These are phyloP conservation scores for Trichosporon sp. DNA, from an alignment of 1,284 basidiomycete species.

Conservation along the genomic window DNA sequence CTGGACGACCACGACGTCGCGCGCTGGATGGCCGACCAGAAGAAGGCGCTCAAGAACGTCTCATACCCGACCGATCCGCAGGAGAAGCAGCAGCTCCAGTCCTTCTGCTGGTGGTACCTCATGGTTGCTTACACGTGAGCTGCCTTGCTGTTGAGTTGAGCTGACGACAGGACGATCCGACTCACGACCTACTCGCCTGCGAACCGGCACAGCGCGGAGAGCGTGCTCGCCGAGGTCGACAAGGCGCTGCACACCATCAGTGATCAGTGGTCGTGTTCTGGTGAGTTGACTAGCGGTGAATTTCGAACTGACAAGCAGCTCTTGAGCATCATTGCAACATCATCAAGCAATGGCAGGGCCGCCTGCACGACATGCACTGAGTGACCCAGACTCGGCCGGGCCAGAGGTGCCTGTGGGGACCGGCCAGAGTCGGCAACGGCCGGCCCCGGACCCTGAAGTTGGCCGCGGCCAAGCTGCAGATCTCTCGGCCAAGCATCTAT, in stretches of 20 bases:
- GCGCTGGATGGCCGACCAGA: constrained; percentile 20
- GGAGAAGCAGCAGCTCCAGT: constrained; percentile 18
- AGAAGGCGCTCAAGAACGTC: constrained; percentile 20
- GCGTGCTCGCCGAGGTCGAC: constrained; percentile 21
- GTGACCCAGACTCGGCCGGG: not conserved
- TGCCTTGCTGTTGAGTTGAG: not conserved
- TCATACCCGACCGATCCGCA: not conserved
- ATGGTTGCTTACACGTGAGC: constrained; percentile 34
- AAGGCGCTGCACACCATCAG: constrained; percentile 20
- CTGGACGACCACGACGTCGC: constrained; percentile 17
- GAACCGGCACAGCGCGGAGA: constrained; percentile 2
- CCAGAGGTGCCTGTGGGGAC: not conserved
- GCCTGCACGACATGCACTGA: not conserved
- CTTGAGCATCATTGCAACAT: constrained; percentile 21
- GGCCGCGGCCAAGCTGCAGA: constrained; percentile 15
- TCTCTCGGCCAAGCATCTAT: constrained; percentile 1
- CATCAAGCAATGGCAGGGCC: not conserved
- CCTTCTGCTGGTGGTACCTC: constrained; percentile 36
- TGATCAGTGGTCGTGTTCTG: constrained; percentile 24
- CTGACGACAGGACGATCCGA: constrained; percentile 4
- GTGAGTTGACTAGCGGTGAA: not conserved
- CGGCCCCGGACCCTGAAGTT: not conserved
- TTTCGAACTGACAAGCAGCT: constrained; percentile 5
- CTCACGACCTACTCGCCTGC: constrained; percentile 7
- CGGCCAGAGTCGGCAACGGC: constrained; percentile 1